These are phyloP conservation scores for Cylindrotheca fusiformis DNA, from an alignment of 108 stramenopile species.

Conservation along the genomic window DNA sequence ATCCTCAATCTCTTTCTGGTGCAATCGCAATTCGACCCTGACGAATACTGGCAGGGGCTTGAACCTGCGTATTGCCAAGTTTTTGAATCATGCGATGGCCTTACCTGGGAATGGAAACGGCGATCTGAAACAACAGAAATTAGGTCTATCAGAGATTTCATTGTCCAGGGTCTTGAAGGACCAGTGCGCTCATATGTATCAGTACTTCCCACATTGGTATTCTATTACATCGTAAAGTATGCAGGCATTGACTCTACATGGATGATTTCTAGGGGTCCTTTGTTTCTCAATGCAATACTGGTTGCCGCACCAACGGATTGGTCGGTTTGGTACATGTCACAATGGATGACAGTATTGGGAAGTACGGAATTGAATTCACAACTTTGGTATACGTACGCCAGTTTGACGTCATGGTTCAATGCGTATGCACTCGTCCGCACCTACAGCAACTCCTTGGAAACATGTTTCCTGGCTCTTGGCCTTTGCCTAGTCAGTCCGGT, in stretches of 20 bases:
- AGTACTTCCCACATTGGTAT: conserved; percentile 71
- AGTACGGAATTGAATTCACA: neutral
- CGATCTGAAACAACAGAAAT: conserved; percentile 21
- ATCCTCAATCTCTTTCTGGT: conserved; percentile 65
- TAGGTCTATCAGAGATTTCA: conserved; percentile 3
- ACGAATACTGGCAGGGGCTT: conserved; percentile 89
- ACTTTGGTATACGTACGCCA: conserved; percentile 25
- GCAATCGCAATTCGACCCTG: conserved; percentile 86
- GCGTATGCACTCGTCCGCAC: conserved; percentile 79
- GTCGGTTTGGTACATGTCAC: conserved; percentile 54
- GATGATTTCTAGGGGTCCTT: conserved; percentile 70
- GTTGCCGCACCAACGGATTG: conserved; percentile 79
- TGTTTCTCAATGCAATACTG: conserved; percentile 63
- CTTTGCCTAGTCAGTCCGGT: conserved; percentile 57
- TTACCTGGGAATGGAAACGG: conserved; percentile 91
- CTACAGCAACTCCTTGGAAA: conserved; percentile 78
- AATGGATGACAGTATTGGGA: conserved; percentile 25
- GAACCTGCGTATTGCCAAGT: conserved; percentile 86
- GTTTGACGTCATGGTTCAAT: conserved; percentile 70
- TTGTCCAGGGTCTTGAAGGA: conserved; percentile 37
- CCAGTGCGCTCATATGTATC: conserved; percentile 78
- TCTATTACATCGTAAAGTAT: conserved; percentile 43
- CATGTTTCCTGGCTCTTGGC: conserved; percentile 44
- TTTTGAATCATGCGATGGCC: conserved; percentile 55
- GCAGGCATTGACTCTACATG: conserved; percentile 44